Base-by-base conservation (phyloP, 2,329 filamentous ascomycete genomes). In the Cercospora zeae-maydis region DNA sequence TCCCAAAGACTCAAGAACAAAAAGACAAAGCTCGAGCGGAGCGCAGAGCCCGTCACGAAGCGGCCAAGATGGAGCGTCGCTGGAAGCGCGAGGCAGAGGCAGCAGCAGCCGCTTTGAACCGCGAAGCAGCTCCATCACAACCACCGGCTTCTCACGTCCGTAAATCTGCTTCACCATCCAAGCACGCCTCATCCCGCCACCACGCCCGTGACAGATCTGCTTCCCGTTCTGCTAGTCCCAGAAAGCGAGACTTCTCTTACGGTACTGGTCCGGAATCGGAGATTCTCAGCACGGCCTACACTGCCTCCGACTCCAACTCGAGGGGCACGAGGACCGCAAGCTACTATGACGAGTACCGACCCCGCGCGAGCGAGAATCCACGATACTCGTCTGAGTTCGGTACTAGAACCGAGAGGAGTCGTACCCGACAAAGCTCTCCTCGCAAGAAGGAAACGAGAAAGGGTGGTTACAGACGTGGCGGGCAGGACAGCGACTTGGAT, bases 81-180 rank as follows among this genome's bases (percentile, higher is more conserved):
- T 77, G 76, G 76, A 71, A 75, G 63, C 66, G 70, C 47, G 74
- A 76, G 68, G 70, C 80, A 74, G 76, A 79, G 74, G 73, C 72
- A 65, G 72, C 74, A 30, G 73, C 75, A n/a, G 70, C 72, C 60
- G 73, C 69, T 62, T 70, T 73, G 55, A 74, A 72, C n/a, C 72
- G 67, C 45, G 74, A 75, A 70, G 71, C 63, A 69, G 63, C 47
- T 37, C 66, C 58, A 31, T 68, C 58, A 27, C 24, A 27, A 10
- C 39, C 62, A 21, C 70, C 67, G 42, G 65, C 65, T 36, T 58
- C 67, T 4, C 67, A 66, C 33, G 49, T 66, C 6, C 59, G 67
- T 59, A 72, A 73, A 55, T 68, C 67, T 42, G 66, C 67, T 24
- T 69, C 66, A 27, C 73, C 71, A 30, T 66, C 68, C 33, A 72